phyloP scores from a whole-genome alignment of 176 grass and related monocot genomes.

The Elaeis guineensis region DNA sequence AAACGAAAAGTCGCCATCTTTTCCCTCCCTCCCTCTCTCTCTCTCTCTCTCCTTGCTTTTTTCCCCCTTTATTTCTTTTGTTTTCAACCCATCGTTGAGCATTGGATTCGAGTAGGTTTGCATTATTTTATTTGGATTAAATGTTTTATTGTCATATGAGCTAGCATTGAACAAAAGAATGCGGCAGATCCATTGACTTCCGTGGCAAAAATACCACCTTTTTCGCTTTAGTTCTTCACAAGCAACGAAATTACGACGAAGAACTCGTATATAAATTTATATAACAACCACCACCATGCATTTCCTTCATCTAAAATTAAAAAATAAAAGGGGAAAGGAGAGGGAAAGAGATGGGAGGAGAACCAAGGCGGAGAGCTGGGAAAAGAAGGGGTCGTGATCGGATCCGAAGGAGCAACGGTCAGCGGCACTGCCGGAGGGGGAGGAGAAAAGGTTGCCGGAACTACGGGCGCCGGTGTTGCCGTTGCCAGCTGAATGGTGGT shows the following conservation, averaged over 20 bases:
- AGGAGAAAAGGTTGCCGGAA: background rate
- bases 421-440: background rate
- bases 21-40: background rate
- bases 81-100: background rate
- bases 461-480: too few relatives aligned
- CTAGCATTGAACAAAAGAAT: background rate
- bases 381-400: background rate
- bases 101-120: constrained; percentile 3
- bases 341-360: background rate
- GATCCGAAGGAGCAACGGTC: constrained; percentile 9
- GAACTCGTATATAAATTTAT: too few relatives aligned
- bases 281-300: too few relatives aligned
- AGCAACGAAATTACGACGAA: too few relatives aligned
- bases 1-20: background rate
- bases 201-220: background rate
- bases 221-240: too few relatives aligned
- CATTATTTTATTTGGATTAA: constrained; percentile 1
- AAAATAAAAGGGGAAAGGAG: background rate
- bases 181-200: background rate
- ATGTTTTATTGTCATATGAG: background rate
- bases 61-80: background rate
- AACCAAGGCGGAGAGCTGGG: background rate
- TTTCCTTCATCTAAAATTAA: too few relatives aligned
- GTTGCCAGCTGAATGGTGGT: background rate
- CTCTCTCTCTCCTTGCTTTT: background rate